phyloP scores from a whole-genome alignment of 352 stramenopile genomes.

The Pseudoperonospora humuli region DNA sequence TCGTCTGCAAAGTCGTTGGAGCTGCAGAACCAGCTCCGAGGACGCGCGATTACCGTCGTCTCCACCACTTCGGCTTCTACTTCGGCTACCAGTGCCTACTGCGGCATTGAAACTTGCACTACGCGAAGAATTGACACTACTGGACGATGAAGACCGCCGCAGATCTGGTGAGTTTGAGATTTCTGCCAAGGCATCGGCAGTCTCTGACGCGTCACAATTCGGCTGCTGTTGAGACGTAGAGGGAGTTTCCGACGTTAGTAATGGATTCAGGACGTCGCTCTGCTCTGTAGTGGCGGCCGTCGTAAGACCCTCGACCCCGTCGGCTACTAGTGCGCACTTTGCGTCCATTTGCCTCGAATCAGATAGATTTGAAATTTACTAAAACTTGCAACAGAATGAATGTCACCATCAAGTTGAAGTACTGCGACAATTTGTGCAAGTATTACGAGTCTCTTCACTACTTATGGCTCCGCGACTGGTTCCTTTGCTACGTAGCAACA shows the following conservation, averaged over 20 bases:
- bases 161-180: constrained; percentile 6
- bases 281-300: background rate
- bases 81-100: constrained; percentile 4
- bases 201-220: constrained; percentile 25
- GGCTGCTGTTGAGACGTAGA: constrained; percentile 17
- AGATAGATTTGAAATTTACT: constrained; percentile 9
- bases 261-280: background rate
- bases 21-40: constrained; percentile 49
- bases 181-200: constrained; percentile 4
- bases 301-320: background rate
- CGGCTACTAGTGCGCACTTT: background rate
- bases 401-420: constrained; percentile 1
- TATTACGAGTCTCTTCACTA: no score
- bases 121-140: constrained; percentile 1
- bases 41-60: constrained; percentile 19
- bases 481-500: constrained; percentile 19
- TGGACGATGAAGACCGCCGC: constrained; percentile 11
- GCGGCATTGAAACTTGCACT: background rate
- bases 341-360: constrained; percentile 13
- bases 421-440: no score
- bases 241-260: background rate
- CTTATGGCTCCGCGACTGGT: constrained; percentile 8
- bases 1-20: constrained; percentile 53
- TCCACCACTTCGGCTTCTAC: constrained; percentile 21
- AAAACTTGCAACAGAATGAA: constrained; percentile 6